A percentile compares a stretch with the other conserved stretches of the same genome.
Evolutionary conservation across 1,284 basidiomycete genomes (phyloP).

Genomic region (Kwoniella shivajii): DNA sequence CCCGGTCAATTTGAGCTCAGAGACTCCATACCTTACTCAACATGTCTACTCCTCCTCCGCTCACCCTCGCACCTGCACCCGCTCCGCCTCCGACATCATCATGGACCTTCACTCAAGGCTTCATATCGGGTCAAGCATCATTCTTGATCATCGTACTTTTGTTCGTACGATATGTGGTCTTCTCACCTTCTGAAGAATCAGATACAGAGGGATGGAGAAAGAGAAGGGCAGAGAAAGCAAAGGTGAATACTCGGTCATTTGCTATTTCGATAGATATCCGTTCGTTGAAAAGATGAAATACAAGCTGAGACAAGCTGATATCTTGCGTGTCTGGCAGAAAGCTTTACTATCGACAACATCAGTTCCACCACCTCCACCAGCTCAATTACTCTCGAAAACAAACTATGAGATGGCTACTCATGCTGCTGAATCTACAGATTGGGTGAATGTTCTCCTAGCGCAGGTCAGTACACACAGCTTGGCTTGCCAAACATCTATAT

Average conservation of each 20-base stretch:
- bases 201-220: conserved; percentile 39
- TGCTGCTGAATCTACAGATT: conserved; percentile 59
- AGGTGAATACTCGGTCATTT: too few species aligned
- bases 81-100: conserved; percentile 18
- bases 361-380: conserved; percentile 48
- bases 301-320: too few species aligned
- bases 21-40: conserved; percentile 6
- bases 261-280: too few species aligned
- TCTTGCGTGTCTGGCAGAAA: conserved; percentile 24
- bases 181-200: conserved; percentile 53
- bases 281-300: not conserved
- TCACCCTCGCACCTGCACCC: not conserved
- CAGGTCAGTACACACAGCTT: too few species aligned
- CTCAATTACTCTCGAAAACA: conserved; percentile 56
- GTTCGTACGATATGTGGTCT: conserved; percentile 61
- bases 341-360: conserved; percentile 44
- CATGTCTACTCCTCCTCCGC: conserved; percentile 2
- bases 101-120: conserved; percentile 60
- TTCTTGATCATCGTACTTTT: conserved; percentile 54
- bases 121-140: conserved; percentile 59
- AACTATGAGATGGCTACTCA: conserved; percentile 60
- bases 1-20: too few species aligned
- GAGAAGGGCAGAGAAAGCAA: conserved; percentile 40
- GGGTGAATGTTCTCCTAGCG: conserved; percentile 62
- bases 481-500: too few species aligned